phyloP scores from a whole-genome alignment of 768 basidiomycete genomes.

The Boletus coccyginus region DNA sequence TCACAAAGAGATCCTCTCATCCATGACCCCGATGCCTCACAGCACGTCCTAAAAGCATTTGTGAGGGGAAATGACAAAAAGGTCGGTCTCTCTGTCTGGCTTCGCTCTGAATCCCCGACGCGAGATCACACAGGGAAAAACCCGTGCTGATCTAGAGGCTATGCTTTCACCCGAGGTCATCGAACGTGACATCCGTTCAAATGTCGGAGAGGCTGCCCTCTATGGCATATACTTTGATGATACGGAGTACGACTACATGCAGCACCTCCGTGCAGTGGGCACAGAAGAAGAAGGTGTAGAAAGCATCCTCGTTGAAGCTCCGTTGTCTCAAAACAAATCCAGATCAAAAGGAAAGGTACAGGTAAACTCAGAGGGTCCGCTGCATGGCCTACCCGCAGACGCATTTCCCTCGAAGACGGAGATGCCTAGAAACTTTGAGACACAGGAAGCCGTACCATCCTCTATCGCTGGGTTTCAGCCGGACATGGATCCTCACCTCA shows the following conservation, averaged over 20 bases:
- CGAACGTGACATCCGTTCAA: slow-evolving; percentile 45
- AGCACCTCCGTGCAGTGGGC: slow-evolving; percentile 83
- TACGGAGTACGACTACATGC: slow-evolving; percentile 97
- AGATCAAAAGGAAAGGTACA: slow-evolving; percentile 34
- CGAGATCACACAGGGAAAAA: slow-evolving; percentile 60
- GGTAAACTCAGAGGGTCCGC: slow-evolving; percentile 34
- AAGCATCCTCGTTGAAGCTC: slow-evolving; percentile 78
- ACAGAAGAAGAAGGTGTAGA: slow-evolving; percentile 78
- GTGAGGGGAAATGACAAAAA: slow-evolving; percentile 71
- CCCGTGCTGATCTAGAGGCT: slow-evolving; percentile 75
- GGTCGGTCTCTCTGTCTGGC: slow-evolving; percentile 31
- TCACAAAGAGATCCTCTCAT: slow-evolving; percentile 95
- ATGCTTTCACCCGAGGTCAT: slow-evolving; percentile 48
- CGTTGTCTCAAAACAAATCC: slow-evolving; percentile 38
- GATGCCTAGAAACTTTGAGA: slow-evolving; percentile 71
- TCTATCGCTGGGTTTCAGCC: slow-evolving; percentile 89
- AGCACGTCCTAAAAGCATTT: slow-evolving; percentile 86
- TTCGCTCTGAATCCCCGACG: neutral
- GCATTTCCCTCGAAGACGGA: slow-evolving; percentile 70
- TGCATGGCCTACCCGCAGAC: slow-evolving; percentile 64
- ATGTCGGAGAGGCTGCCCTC: slow-evolving; percentile 81
- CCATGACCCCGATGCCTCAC: slow-evolving; percentile 85
- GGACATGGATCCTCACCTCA: slow-evolving; percentile 93
- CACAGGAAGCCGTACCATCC: slow-evolving; percentile 74
- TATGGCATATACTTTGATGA: slow-evolving; percentile 97